Evolutionary conservation across 2,329 filamentous ascomycete genomes (phyloP), one percentile per base, ranked within the genome.

Genomic region (Cercospora sesami): DNA sequence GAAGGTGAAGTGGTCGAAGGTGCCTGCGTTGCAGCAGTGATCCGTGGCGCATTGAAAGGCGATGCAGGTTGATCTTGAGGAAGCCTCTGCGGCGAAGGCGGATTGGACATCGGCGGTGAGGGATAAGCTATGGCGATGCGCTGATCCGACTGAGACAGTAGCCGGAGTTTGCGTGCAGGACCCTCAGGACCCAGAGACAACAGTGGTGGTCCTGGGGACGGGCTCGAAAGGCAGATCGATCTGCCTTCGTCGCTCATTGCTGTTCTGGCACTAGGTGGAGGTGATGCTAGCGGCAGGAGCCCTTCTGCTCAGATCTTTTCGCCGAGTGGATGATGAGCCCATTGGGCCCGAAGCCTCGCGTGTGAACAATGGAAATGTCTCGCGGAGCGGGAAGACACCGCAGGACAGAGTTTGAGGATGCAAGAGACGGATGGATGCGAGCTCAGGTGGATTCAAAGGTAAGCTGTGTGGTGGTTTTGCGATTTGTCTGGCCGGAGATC

Each of bases 71-170:
- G 62, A 66, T 68, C 64, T 65, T 53, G 66, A 70, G 68, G 58
- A 64, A 64, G 64, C 64, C 66, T 67, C 55, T 66, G 68, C 71
- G 82, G 80, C 69, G 82, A 83, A 66, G 81, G 80, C 73, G 82
- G 79, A 78, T 80, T 81, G 79, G 83, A 84, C 83, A 84, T 84
- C 77, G 82, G 82, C 77, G 82, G 82, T 73, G 82, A 84, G 68
- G 81, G 82, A 76, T 83, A 84, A 33, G 63, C 63, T 48, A 66
- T 36, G 65, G 70, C 69, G 60, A 60, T 61, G 36, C 31, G 59
- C 53, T 63, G 58, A 58, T 53, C 42, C 58, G 55, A 53, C 48
- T 57, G 58, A 45, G 67, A 48, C 51, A 55, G 51, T 42, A 59
- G 60, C 64, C 61, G 57, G 45, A 68, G 31, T 70, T 71, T 73